Base-by-base conservation (phyloP, 2,329 filamentous ascomycete species). In the Neurospora crassa region DNA sequence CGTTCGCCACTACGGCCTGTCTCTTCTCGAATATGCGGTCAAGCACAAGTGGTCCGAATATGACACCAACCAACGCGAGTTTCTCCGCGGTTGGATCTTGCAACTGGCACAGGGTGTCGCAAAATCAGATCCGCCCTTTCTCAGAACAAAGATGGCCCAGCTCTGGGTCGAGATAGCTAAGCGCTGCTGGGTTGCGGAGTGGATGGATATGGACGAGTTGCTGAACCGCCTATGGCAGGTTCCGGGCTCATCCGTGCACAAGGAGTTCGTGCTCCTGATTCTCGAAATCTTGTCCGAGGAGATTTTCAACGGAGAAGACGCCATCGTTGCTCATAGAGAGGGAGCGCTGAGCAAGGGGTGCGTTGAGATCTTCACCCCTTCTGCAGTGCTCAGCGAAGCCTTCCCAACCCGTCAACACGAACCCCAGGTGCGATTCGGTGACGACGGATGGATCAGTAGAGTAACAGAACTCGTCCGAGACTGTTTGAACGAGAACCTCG, bases 91-190 rank as follows among this genome's bases (percentile, higher is more conserved):
- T 72, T 96, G 94, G 87, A 89, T 97, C 63, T 82, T 97, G 71
- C 86, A 91, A 78, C 89, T 99, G 14, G 92, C 93, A 14, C 88
- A 91, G 77, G 86, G 87, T 73, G 84, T 96, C 63, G 85, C 88
- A 5, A 86, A 87, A 67, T 86, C 89, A 24, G 95, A 98, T 78
- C 92, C 93, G 2, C 81, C 87, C 41, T 99, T 94, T 79, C 84
- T 97, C 74, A 88, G 95, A 76, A 98, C 97, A 85, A 99, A 99
- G 83, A 91, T 96, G 42, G 93, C 93, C 40, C 92, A 97, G 81
- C 83, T 99, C 73, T 99, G 96, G 96, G 92, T 94, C 8, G 96
- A 98, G 80, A 86, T 97, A 70, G 94, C 94, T 53, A 98, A 98
- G 83, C 88, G 95, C 77, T 92, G 89, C 78, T 99, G 96, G 96